Conservation (phyloP, 225 moss, liverwort and hornwort genomes). For the Sphagnum tenellum region DNA sequence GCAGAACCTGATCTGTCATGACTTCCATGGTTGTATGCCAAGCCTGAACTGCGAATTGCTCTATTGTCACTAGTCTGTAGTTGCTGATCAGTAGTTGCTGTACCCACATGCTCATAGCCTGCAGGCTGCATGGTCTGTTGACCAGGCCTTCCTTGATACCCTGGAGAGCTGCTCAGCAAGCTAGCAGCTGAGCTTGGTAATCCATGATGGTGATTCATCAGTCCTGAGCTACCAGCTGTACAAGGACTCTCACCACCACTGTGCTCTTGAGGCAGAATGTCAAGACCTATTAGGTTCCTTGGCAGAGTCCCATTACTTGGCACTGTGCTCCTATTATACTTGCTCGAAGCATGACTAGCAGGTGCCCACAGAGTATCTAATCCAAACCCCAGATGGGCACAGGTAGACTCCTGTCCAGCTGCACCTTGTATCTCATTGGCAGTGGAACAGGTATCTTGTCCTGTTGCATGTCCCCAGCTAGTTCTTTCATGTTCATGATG, state of each 20-base stretch:
- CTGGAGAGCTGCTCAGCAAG: constrained; percentile 42
- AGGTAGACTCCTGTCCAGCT: constrained; percentile 15
- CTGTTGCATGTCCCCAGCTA: constrained; percentile 21
- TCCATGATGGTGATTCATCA: constrained; percentile 10
- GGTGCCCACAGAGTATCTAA: constrained; percentile 45
- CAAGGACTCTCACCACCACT: constrained; percentile 44
- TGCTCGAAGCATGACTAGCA: constrained; percentile 10
- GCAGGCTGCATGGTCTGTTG: constrained; percentile 6
- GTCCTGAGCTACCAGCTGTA: constrained; percentile 45
- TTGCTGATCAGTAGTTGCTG: constrained; percentile 5
- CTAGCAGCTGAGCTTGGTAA: constrained; percentile 40
- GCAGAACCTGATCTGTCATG: constrained; percentile 8
- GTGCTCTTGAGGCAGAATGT: constrained; percentile 28
- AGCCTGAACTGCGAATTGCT: constrained; percentile 10
- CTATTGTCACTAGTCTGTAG: constrained; percentile 6
- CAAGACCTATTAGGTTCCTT: constrained; percentile 86
- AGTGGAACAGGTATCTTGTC: constrained; percentile 10
- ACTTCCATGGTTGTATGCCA: constrained; percentile 12
- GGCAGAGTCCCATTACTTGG: constrained; percentile 62
- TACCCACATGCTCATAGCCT: constrained; percentile 4
- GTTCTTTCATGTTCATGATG: constrained; percentile 34
- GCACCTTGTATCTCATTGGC: too few relatives aligned
- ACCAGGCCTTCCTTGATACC: constrained; percentile 8
- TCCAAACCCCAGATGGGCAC: constrained; percentile 16
- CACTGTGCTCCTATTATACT: not conserved